Conservation (phyloP, 768 basidiomycete genomes). For the Hypsizygus marmoreus region DNA sequence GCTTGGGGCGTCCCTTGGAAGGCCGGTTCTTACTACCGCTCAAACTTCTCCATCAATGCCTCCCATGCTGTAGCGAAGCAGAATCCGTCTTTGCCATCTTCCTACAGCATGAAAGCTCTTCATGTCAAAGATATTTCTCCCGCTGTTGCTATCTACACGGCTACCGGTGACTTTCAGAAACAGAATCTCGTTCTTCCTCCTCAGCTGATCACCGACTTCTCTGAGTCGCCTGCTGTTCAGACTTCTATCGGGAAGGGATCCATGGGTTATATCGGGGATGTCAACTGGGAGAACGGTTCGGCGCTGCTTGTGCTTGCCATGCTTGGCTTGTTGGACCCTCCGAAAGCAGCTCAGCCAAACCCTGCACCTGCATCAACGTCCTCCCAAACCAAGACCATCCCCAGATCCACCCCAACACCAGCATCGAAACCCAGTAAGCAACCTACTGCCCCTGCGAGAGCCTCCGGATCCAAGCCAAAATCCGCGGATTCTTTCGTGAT, state of each 20-base stretch:
- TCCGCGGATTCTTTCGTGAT: slow-evolving; percentile 25
- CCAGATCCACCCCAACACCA: neutral
- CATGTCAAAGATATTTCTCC: slow-evolving; percentile 32
- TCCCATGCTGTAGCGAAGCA: slow-evolving; percentile 26
- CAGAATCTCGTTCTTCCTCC: slow-evolving; percentile 30
- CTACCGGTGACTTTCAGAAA: slow-evolving; percentile 22
- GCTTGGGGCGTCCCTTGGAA: slow-evolving; percentile 39
- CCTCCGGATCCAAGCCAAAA: neutral
- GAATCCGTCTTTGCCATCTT: slow-evolving; percentile 27
- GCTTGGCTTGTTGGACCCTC: slow-evolving; percentile 25
- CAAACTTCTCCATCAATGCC: slow-evolving; percentile 36
- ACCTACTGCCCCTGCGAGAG: too few species aligned
- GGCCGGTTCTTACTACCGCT: slow-evolving; percentile 40
- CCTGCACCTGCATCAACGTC: neutral
- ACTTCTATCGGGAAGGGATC: slow-evolving; percentile 35
- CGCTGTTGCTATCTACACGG: slow-evolving; percentile 33
- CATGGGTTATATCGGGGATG: slow-evolving; percentile 39
- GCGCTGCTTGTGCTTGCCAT: slow-evolving; percentile 35
- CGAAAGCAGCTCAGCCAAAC: neutral
- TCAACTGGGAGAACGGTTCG: slow-evolving; percentile 29
- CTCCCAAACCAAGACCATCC: neutral
- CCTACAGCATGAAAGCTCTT: slow-evolving; percentile 46
- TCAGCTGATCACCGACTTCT: slow-evolving; percentile 6
- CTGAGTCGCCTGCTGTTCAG: slow-evolving; percentile 27
- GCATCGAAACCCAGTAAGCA: neutral